Conservation (phyloP, 441 rosid species). For the Croton setiger region DNA sequence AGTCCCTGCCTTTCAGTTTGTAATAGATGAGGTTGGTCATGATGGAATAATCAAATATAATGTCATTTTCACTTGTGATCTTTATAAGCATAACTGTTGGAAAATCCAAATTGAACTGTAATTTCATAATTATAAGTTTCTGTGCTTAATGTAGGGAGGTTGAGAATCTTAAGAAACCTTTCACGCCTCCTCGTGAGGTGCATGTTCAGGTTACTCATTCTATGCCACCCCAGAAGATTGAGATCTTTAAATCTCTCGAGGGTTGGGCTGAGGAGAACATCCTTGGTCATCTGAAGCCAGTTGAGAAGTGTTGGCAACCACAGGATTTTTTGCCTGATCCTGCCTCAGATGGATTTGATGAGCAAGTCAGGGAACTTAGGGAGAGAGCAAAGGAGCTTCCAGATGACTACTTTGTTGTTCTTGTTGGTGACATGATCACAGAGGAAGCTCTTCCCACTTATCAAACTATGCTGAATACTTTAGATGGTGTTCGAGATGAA, state of each 20-base stretch:
- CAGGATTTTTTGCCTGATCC: conserved; percentile 89
- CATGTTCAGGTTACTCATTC: conserved; percentile 79
- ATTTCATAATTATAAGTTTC: conserved; percentile 10
- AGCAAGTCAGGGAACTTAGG: conserved; percentile 74
- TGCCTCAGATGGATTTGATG: conserved; percentile 75
- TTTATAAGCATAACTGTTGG: conserved; percentile 2
- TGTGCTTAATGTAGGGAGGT: conserved; percentile 53
- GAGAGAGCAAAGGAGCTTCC: conserved; percentile 78
- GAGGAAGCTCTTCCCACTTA: conserved; percentile 98
- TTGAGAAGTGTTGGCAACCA: conserved; percentile 95
- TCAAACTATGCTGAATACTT: conserved; percentile 80
- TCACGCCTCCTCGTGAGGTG: conserved; percentile 64
- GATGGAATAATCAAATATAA: not conserved
- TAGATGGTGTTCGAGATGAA: conserved; percentile 89
- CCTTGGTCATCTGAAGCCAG: conserved; percentile 68
- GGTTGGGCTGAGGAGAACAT: conserved; percentile 78
- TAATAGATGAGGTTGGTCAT: not conserved
- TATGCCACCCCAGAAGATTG: conserved; percentile 84
- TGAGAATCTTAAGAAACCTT: conserved; percentile 71
- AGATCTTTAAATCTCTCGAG: conserved; percentile 86
- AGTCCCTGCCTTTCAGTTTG: not conserved
- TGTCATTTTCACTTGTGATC: not conserved
- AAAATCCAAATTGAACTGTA: conserved; percentile 2
- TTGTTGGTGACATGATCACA: conserved; percentile 97
- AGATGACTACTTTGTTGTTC: conserved; percentile 81